Percentiles rank a stretch among this genome's conserved stretches.
These are phyloP conservation scores for Clarireedia sp. DNA, from an alignment of 2,329 filamentous ascomycete species.

Conservation along the genomic window DNA sequence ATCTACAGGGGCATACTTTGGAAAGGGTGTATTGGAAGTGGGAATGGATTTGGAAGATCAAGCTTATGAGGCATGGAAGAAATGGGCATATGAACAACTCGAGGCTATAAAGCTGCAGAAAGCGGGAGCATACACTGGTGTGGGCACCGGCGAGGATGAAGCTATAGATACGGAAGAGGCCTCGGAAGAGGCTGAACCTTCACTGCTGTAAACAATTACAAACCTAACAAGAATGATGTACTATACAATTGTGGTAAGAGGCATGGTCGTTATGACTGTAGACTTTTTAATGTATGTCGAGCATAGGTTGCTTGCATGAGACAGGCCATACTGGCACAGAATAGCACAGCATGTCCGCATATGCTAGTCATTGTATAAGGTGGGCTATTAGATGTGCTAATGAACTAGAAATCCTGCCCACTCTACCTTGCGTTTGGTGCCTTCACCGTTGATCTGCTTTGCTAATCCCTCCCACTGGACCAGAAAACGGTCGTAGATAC, in stretches of 20 bases:
- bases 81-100: slow-evolving; percentile 55
- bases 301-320: too few species aligned
- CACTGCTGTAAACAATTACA: neutral
- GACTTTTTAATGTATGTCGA: too few species aligned
- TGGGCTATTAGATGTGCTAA: slow-evolving; percentile 2
- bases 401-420: slow-evolving; percentile 29
- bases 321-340: too few species aligned
- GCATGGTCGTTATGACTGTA: too few species aligned
- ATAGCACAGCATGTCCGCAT: too few species aligned
- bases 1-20: slow-evolving; percentile 82
- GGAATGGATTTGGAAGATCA: slow-evolving; percentile 76
- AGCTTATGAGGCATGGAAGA: slow-evolving; percentile 77
- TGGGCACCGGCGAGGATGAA: slow-evolving; percentile 32
- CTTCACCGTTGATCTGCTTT: slow-evolving; percentile 19
- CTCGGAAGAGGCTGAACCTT: neutral
- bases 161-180: neutral
- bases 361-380: too few species aligned
- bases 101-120: slow-evolving; percentile 34
- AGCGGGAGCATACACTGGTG: slow-evolving; percentile 37
- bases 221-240: neutral
- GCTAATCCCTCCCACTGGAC: slow-evolving; percentile 64
- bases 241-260: neutral
- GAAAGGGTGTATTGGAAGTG: slow-evolving; percentile 64
- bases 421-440: slow-evolving; percentile 21
- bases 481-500: slow-evolving; percentile 67